Base-by-base conservation (phyloP, 2,329 filamentous ascomycete species). In the Zasmidium angulare region DNA sequence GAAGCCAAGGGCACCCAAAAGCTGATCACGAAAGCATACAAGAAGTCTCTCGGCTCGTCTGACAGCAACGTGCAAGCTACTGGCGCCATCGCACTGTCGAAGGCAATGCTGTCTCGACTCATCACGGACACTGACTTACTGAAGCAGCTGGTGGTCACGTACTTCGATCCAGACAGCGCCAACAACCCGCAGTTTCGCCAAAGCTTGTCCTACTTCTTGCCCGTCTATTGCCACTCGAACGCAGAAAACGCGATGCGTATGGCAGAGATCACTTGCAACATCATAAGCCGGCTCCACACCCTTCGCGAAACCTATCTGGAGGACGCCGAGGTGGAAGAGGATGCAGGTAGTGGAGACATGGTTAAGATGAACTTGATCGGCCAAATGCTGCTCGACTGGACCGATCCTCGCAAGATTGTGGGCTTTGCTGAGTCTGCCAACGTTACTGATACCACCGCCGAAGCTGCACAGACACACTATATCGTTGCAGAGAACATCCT, bases 351-450 rank as follows among this genome's bases (percentile, higher is more conserved):
- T 64, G 74, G 74, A 23, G 76, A 75, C 26, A 92, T 96, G 86
- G 89, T 93, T 9, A 72, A 69, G 67, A 83, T 96, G 64, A 83
- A 85, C 47, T 85, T 87, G 2, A 90, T 96, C 59, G 91, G 90
- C 0, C 86, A 90, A 2, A 93, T 92, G 69, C 78, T 98, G 7
- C 86, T 93, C 0, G 93, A 98, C 73, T 98, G 93, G 95, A 98
- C 93, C 0, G 93, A 98, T 73, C 92, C 93, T 40, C 82, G 93
- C 52, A 93, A 96, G 74, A 81, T 86, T 6, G 78, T 86, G 11
- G 70, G 69, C 12, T 71, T 71, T 48, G 65, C 66, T 11, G 69
- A 71, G 48, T 62, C 65, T 11, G 64, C 63, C n/a, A 61, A 63
- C 4, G 56, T 57, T 24, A 40, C 57, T 20, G 58, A 53, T 12